Evolutionary conservation across 2,329 filamentous ascomycete genomes (phyloP).

Genomic region (Nemania serpens): DNA sequence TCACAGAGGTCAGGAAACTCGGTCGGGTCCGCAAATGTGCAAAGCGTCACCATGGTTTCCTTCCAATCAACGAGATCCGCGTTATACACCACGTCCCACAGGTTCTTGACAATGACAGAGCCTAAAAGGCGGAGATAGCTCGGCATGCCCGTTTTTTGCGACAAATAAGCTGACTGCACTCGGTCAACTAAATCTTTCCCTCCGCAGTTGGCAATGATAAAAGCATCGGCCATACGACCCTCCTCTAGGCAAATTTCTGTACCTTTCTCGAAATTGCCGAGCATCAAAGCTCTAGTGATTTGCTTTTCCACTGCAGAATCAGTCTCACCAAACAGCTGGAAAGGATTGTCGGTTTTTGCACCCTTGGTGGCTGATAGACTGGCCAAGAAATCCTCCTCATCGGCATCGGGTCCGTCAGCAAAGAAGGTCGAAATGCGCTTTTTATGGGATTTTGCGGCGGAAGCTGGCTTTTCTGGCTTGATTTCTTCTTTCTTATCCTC

Average conservation of each 20-base stretch:
- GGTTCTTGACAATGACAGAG: conserved; percentile 92
- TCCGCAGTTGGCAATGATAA: conserved; percentile 96
- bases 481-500: conserved; percentile 45
- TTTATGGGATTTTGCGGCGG: conserved; percentile 48
- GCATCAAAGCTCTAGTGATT: conserved; percentile 85
- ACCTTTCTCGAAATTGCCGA: conserved; percentile 89
- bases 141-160: conserved; percentile 78
- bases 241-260: conserved; percentile 88
- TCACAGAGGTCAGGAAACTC: conserved; percentile 97
- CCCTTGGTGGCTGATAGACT: conserved; percentile 86
- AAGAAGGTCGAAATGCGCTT: conserved; percentile 81
- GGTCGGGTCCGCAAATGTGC: conserved; percentile 88
- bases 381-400: conserved; percentile 84
- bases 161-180: conserved; percentile 88
- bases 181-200: conserved; percentile 93
- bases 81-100: conserved; percentile 98
- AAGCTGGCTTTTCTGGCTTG: conserved; percentile 52
- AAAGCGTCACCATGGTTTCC: conserved; percentile 92
- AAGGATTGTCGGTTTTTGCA: conserved; percentile 91
- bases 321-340: conserved; percentile 83
- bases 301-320: conserved; percentile 83
- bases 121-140: conserved; percentile 91
- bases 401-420: conserved; percentile 66
- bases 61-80: conserved; percentile 94
- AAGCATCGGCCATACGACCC: conserved; percentile 90